Percentiles rank a stretch among this genome's conserved stretches.
Evolutionary conservation across 2,329 filamentous ascomycete genomes (phyloP).

Genomic region (Aspergillus carbonarius): DNA sequence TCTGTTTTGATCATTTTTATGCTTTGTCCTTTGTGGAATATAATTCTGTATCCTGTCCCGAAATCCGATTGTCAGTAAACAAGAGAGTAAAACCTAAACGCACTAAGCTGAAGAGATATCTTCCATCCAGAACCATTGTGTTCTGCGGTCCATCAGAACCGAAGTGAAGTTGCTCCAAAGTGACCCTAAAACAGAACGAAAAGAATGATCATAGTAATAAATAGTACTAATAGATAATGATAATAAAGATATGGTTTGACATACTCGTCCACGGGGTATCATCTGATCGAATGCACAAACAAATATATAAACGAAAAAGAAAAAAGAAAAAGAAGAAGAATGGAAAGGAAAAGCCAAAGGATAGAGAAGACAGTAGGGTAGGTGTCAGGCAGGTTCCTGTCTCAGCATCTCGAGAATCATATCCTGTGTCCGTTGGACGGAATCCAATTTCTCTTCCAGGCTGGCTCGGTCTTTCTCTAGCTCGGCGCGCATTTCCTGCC

Average conservation of each 20-base stretch:
- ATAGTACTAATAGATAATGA: background rate
- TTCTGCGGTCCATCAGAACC: too few relatives aligned
- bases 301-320: background rate
- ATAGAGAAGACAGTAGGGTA: background rate
- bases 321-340: background rate
- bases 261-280: constrained; percentile 12
- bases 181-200: background rate
- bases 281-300: constrained; percentile 4
- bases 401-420: constrained; percentile 43
- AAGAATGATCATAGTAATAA: background rate
- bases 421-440: constrained; percentile 41
- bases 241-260: background rate
- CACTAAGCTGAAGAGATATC: too few relatives aligned
- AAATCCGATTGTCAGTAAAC: too few relatives aligned
- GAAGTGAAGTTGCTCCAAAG: too few relatives aligned
- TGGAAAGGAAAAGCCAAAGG: constrained; percentile 2
- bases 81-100: too few relatives aligned
- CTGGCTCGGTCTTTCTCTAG: constrained; percentile 33
- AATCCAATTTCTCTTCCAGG: constrained; percentile 38
- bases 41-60: too few relatives aligned
- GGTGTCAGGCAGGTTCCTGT: constrained; percentile 31
- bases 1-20: background rate
- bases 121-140: too few relatives aligned
- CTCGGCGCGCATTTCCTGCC: constrained; percentile 34
- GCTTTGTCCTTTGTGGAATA: too few relatives aligned